Evolutionary conservation across 495 filamentous ascomycete species (phyloP).

Genomic region (Lentithecium fluviatile): DNA sequence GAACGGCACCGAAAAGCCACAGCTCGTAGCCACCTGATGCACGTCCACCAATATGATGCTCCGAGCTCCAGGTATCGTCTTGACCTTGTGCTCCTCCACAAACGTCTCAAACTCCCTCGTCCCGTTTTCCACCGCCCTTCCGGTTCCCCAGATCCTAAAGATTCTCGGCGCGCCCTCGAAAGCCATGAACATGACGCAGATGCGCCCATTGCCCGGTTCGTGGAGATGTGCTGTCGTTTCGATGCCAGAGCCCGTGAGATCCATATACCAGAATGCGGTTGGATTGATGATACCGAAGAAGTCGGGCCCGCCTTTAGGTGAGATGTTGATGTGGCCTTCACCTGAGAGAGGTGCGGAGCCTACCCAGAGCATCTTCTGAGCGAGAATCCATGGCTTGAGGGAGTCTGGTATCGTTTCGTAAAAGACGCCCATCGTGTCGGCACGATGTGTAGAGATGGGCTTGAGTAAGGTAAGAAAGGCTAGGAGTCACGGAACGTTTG

Average conservation of each 20-base stretch:
- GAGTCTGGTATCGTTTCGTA: conserved; percentile 39
- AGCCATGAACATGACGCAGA: conserved; percentile 39
- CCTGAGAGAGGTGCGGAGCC: conserved; percentile 37
- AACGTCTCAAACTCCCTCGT: conserved; percentile 33
- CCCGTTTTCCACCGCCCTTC: conserved; percentile 36
- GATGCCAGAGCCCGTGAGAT: conserved; percentile 38
- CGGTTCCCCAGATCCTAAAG: conserved; percentile 38
- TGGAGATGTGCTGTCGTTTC: conserved; percentile 40
- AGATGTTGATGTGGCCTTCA: conserved; percentile 41
- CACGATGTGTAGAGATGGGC: not conserved
- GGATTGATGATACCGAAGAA: conserved; percentile 36
- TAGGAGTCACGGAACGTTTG: no score
- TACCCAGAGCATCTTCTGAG: conserved; percentile 40
- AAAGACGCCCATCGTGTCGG: conserved; percentile 38
- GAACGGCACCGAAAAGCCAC: conserved; percentile 55
- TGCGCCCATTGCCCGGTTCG: conserved; percentile 40
- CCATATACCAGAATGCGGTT: conserved; percentile 39
- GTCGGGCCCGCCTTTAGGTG: conserved; percentile 40
- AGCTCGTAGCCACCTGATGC: conserved; percentile 42
- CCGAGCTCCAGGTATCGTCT: conserved; percentile 33
- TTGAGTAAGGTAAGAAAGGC: not conserved
- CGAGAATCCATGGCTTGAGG: conserved; percentile 36
- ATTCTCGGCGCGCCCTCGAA: conserved; percentile 40
- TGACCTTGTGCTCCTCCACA: conserved; percentile 29
- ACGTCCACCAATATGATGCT: conserved; percentile 39